A percentile compares a stretch with the other conserved stretches of the same genome.
Evolutionary conservation across 2,329 filamentous ascomycete genomes (phyloP).

Genomic region (Exophiala aquamarina): DNA sequence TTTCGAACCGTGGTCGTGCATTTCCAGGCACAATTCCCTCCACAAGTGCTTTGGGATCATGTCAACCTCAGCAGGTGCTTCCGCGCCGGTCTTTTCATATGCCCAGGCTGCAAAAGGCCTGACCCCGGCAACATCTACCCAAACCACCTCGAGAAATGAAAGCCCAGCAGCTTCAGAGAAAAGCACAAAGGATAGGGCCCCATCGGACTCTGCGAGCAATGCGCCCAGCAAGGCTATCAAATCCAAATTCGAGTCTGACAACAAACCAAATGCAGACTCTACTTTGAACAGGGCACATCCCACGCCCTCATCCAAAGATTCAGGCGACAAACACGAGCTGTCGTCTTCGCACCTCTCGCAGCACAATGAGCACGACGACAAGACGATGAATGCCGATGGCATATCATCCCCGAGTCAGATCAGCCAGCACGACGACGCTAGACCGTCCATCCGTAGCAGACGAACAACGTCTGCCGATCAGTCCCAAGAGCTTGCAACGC

Average conservation of each 20-base stretch:
- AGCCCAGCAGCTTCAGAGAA: slow-evolving; percentile 21
- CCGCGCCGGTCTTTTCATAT: slow-evolving; percentile 75
- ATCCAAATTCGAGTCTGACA: slow-evolving; percentile 7
- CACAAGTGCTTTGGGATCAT: slow-evolving; percentile 32
- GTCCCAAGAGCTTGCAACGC: slow-evolving; percentile 28
- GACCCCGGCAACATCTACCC: slow-evolving; percentile 42
- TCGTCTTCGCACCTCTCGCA: not conserved
- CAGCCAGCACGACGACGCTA: slow-evolving; percentile 65
- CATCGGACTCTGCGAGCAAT: not conserved
- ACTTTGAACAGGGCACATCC: slow-evolving; percentile 33
- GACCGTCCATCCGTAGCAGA: slow-evolving; percentile 23
- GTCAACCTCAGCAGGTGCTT: slow-evolving; percentile 39
- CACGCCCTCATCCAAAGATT: slow-evolving; percentile 16
- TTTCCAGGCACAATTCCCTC: slow-evolving; percentile 13
- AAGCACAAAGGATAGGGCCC: slow-evolving; percentile 13
- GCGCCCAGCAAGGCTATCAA: slow-evolving; percentile 9
- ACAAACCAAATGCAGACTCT: slow-evolving; percentile 34
- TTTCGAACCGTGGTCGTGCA: slow-evolving; percentile 18
- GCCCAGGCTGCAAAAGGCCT: slow-evolving; percentile 91
- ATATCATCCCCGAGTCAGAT: slow-evolving; percentile 57
- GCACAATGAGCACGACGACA: not conserved
- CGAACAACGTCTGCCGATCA: slow-evolving; percentile 12
- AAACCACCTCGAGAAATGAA: slow-evolving; percentile 19
- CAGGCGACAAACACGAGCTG: slow-evolving; percentile 18
- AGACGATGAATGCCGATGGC: not conserved